Conservation (phyloP, 306 rosid genomes). For the Cucumis cinereus region DNA sequence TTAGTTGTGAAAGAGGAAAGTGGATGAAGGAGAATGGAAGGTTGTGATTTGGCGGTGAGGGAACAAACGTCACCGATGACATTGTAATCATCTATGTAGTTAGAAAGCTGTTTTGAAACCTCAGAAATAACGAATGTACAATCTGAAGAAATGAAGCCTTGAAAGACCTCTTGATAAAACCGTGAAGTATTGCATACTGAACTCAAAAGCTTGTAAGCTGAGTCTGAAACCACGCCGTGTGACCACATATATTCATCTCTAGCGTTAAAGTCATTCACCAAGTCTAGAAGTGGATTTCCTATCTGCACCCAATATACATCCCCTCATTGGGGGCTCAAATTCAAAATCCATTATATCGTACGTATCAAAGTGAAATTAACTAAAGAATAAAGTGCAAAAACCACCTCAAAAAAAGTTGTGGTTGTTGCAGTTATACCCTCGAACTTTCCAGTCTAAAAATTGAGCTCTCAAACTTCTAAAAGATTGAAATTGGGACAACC, state of each 20-base stretch:
- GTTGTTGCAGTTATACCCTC: too few relatives aligned
- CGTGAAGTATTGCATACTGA: constrained; percentile 35
- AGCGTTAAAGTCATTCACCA: constrained; percentile 34
- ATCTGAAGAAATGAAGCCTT: constrained; percentile 22
- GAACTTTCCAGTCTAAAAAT: too few relatives aligned
- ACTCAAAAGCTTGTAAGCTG: constrained; percentile 28
- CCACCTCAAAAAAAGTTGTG: too few relatives aligned
- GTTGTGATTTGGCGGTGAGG: constrained; percentile 25
- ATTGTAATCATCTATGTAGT: constrained; percentile 34
- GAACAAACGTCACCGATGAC: constrained; percentile 46
- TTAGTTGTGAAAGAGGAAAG: not conserved
- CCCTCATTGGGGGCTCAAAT: too few relatives aligned
- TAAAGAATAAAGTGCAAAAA: too few relatives aligned
- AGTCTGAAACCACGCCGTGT: constrained; percentile 45
- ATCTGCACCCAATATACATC: constrained; percentile 12
- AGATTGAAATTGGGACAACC: too few relatives aligned
- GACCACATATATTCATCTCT: constrained; percentile 45
- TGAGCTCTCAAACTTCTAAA: too few relatives aligned
- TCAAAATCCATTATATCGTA: too few relatives aligned
- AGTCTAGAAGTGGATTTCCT: constrained; percentile 44
- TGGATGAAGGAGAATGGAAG: constrained; percentile 13
- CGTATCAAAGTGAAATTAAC: too few relatives aligned
- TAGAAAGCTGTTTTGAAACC: constrained; percentile 28
- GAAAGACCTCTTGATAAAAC: constrained; percentile 17
- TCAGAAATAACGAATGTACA: constrained; percentile 29